Evolutionary conservation across 371 early-diverging fungal species (phyloP).

Genomic region (Circinella umbellata): DNA sequence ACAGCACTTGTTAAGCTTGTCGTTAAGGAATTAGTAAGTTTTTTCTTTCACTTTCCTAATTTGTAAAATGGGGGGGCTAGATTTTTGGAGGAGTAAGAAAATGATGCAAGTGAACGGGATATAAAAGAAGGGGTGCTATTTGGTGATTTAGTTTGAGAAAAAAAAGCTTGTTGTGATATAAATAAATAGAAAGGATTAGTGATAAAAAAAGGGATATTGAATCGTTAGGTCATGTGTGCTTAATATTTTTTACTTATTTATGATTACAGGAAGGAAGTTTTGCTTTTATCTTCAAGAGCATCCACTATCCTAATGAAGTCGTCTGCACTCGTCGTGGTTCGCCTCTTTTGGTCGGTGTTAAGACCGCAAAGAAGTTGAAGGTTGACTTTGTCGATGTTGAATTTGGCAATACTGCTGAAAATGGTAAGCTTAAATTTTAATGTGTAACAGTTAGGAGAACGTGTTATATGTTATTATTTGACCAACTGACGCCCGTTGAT

Average conservation of each 20-base stretch:
- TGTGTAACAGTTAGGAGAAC: too few relatives aligned
- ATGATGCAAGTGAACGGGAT: too few relatives aligned
- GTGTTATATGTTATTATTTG: too few relatives aligned
- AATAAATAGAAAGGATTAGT: too few relatives aligned
- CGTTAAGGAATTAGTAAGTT: constrained; percentile 82
- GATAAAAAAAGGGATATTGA: background rate
- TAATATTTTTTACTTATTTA: background rate
- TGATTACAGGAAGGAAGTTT: constrained; percentile 88
- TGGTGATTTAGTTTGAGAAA: background rate
- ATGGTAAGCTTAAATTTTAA: constrained; percentile 4
- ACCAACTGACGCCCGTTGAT: background rate
- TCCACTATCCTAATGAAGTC: constrained; percentile 90
- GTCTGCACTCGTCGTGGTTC: constrained; percentile 97
- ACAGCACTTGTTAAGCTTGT: constrained; percentile 90
- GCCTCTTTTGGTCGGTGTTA: constrained; percentile 97
- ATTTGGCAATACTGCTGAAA: constrained; percentile 28
- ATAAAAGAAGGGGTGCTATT: too few relatives aligned
- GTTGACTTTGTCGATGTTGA: constrained; percentile 90
- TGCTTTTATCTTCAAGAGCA: constrained; percentile 95
- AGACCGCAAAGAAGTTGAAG: constrained; percentile 93
- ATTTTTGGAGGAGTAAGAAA: too few relatives aligned
- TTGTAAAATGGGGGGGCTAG: too few relatives aligned
- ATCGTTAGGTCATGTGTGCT: background rate
- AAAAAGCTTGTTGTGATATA: background rate
- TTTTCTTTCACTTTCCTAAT: background rate